Percentiles rank a stretch among this genome's conserved stretches.
These are phyloP conservation scores for Globisporangium cylindrosporum DNA, from an alignment of 352 stramenopile species.

Conservation along the genomic window DNA sequence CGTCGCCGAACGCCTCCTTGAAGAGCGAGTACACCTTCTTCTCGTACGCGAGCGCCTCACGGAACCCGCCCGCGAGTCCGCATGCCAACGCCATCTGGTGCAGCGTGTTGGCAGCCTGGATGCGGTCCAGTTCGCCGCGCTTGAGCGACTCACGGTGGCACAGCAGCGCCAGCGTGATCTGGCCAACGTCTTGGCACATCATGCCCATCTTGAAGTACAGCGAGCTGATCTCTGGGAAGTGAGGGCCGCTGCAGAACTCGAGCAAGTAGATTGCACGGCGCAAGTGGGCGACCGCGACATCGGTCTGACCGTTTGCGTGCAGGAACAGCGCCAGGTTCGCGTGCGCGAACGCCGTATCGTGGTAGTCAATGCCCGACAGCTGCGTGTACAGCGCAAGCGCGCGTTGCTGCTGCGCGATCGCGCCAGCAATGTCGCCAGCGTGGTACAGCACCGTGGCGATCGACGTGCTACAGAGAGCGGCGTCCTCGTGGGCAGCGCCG, in stretches of 20 bases:
- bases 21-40: conserved; percentile 87
- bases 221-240: conserved; percentile 89
- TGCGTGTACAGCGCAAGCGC: conserved; percentile 91
- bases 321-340: conserved; percentile 91
- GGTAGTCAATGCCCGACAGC: conserved; percentile 91
- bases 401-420: conserved; percentile 88
- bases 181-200: conserved; percentile 91
- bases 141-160: conserved; percentile 88
- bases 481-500: conserved; percentile 91
- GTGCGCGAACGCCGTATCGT: conserved; percentile 90
- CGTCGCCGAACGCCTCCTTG: conserved; percentile 76
- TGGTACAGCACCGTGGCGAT: conserved; percentile 93
- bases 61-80: conserved; percentile 70
- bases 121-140: conserved; percentile 82
- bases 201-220: conserved; percentile 94
- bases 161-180: conserved; percentile 82
- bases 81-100: conserved; percentile 88
- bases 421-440: conserved; percentile 84
- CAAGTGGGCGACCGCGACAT: conserved; percentile 87
- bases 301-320: conserved; percentile 81
- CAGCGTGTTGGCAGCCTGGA: conserved; percentile 84
- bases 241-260: conserved; percentile 88
- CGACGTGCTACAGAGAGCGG: conserved; percentile 90
- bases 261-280: conserved; percentile 92
- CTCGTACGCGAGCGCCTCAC: conserved; percentile 87